Evolutionary conservation across 345 rosid species (phyloP), one percentile per base, ranked within the genome.

Genomic region (Melaleuca alternifolia): DNA sequence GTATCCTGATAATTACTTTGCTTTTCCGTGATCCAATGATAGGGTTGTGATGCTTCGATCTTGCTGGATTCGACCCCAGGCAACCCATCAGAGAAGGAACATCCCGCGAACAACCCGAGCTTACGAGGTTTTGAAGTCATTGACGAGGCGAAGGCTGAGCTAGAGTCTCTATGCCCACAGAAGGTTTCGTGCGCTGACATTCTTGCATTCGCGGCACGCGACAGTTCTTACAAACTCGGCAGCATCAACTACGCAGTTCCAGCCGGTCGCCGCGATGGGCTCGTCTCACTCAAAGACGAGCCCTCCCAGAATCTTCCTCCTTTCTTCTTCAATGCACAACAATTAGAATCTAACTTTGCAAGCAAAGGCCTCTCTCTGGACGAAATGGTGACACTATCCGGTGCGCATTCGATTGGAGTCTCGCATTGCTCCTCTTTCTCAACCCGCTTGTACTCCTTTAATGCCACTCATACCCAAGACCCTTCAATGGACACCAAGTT

Each of bases 381-480:
- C 2, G 92, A 90, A 24, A 88, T 90, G 90, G 89, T 90, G 85
- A 86, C 88, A 2, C 90, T 90, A 71, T 89, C 90, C 11, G 89
- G 92, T 2, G 90, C 89, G 3, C 90, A 87, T 86, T 85, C 88
- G 1, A 65, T 89, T 44, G 92, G 89, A 21, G 65, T 61, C 16
- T 81, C 90, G 7, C 89, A 57, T 26, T 90, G 92, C 83, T 86
- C 85, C 11, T 57, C 79, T 13, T 89, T 86, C 86, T 79, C 89
- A 23, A n/a, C 16, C 52, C 85, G 89, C 13, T 87, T 89, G 65
- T 84, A 88, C 85, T 79, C 86, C 12, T 59, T 51, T 51, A 86
- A 57, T 84, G 16, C 14, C 54, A 82, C 85, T 26, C 76, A 37
- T 11, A 11, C 88, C n/a, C 53, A 75, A 54, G 91, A 88, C 53